Evolutionary conservation across 768 basidiomycete species (phyloP), one percentile per base, ranked within the genome.

Genomic region (Podaxis sp.): DNA sequence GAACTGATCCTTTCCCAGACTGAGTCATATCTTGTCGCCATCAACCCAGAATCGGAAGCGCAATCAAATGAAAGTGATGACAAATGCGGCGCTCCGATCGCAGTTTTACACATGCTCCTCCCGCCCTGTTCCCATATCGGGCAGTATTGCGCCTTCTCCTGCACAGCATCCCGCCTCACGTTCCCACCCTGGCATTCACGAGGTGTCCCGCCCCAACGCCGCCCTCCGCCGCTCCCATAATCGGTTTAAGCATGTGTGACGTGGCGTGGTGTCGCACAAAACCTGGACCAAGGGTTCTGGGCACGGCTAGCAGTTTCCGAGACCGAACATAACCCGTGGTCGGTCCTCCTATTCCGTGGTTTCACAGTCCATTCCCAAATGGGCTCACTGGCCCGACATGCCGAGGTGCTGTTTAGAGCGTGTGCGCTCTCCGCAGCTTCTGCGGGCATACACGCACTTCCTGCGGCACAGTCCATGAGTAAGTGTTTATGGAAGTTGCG

Each of bases 31-130:
- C 25, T 27, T 37, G 35, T 21, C 50, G 28, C 23, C 55, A 47
- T 47, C 32, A 32, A 9, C 32, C 32, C 32, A 9, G 32, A 32
- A 27, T 16, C 50, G 50, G 57, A 37, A 51, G 38, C 9, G 14
- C 6, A 32, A 57, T n/a, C 51, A 48, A 32, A 27, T 28, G 21
- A 37, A 25, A 35, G n/a, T 18, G 42, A 27, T 60, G 59, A 60
- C 59, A 60, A 60, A 60, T 46, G 11, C 59, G 40, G 51, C 59
- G 59, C 50, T 60, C 27, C 42, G 14, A 54, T 53, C 59, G 59
- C 59, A 46, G 6, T 36, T 32, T 2, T 28, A 23, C 55, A 55
- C 55, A 55, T 55, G 55, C 42, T 47, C 23, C 21, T 1, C 47
- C 57, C 57, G 57, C 57, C 57, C 23, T 23, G 25, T 28, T 53